These are phyloP conservation scores for Metschnikowia gelsemii DNA, from an alignment of 805 yeast genomes.

Conservation along the genomic window DNA sequence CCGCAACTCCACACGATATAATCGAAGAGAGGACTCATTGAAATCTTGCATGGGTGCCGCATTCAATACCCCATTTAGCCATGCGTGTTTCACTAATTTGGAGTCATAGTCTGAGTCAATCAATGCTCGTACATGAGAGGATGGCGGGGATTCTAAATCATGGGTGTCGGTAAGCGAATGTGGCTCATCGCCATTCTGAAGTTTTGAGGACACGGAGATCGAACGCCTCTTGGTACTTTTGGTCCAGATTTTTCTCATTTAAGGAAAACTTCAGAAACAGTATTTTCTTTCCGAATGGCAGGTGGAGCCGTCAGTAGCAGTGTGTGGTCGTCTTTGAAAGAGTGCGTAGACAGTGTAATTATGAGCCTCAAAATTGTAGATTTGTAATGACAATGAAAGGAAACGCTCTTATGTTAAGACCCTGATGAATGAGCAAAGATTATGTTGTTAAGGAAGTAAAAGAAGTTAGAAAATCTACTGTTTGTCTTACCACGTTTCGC, in stretches of 20 bases:
- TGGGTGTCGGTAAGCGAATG: slow-evolving; percentile 2
- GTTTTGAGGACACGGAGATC: slow-evolving; percentile 10
- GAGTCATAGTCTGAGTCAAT: slow-evolving; percentile 34
- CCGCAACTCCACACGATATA: slow-evolving; percentile 39
- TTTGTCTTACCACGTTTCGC: slow-evolving; percentile 5
- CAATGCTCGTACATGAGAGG: slow-evolving; percentile 21
- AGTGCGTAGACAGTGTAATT: background rate
- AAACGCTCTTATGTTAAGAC: background rate
- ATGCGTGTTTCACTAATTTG: slow-evolving; percentile 30
- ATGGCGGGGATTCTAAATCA: slow-evolving; percentile 9
- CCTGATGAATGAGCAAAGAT: background rate
- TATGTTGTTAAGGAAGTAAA: background rate
- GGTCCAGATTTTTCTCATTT: slow-evolving; percentile 22
- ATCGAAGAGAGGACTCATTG: slow-evolving; percentile 19
- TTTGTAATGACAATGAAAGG: background rate
- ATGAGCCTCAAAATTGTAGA: background rate
- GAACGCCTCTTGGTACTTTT: slow-evolving; percentile 21
- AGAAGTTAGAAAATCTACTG: background rate
- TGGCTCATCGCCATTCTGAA: slow-evolving; percentile 6
- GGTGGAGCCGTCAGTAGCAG: slow-evolving; percentile 1
- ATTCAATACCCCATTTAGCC: slow-evolving; percentile 40
- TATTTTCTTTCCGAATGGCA: background rate
- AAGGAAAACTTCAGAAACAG: background rate
- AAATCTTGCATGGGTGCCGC: slow-evolving; percentile 33
- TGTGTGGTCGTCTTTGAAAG: slow-evolving; percentile 1